Conservation (phyloP, 1,284 basidiomycete species). For the Phlebopus sp. region DNA sequence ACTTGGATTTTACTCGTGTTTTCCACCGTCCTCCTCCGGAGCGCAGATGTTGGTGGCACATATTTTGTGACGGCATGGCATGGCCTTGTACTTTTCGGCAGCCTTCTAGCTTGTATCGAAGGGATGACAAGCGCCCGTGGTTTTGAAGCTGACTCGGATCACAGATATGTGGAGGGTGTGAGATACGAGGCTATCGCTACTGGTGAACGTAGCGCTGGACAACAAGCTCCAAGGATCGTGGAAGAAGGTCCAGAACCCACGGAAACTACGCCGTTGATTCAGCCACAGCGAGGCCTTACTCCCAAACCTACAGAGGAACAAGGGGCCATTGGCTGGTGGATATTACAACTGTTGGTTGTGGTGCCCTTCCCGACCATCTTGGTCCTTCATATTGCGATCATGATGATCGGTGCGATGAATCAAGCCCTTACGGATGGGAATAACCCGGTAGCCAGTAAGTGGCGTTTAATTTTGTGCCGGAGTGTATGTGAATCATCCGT, state of each 20-base stretch:
- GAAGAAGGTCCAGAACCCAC: constrained; percentile 38
- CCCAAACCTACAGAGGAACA: constrained; percentile 24
- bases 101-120: constrained; percentile 44
- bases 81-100: constrained; percentile 45
- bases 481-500: not conserved
- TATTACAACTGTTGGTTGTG: constrained; percentile 54
- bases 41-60: constrained; percentile 46
- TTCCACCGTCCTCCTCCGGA: constrained; percentile 44
- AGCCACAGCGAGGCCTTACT: constrained; percentile 24
- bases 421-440: constrained; percentile 71
- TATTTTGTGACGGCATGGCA: constrained; percentile 63
- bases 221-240: constrained; percentile 21
- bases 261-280: constrained; percentile 52
- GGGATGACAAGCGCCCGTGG: constrained; percentile 24
- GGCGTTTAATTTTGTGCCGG: not conserved
- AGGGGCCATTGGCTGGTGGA: constrained; percentile 57
- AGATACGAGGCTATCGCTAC: constrained; percentile 31
- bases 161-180: constrained; percentile 12
- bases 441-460: constrained; percentile 45
- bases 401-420: constrained; percentile 48
- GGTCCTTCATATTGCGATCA: constrained; percentile 50
- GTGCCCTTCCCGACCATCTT: constrained; percentile 59
- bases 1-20: constrained; percentile 57
- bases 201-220: constrained; percentile 15
- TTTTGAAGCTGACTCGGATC: constrained; percentile 16